These are phyloP conservation scores for Aspergillus melleus DNA, from an alignment of 2,329 filamentous ascomycete genomes.

Conservation along the genomic window DNA sequence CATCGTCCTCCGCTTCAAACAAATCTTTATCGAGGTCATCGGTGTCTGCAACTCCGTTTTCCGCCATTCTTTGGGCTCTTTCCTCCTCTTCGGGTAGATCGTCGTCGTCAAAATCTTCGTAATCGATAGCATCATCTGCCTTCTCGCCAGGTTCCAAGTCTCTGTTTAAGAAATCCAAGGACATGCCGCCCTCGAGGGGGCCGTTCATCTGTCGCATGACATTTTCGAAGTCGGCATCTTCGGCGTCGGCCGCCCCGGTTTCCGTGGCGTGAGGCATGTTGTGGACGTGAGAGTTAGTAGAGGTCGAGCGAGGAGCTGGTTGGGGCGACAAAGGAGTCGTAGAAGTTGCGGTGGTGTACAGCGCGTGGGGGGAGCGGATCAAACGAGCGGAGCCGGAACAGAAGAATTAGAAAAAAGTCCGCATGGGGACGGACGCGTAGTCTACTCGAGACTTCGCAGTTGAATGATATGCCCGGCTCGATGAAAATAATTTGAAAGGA, in stretches of 20 bases:
- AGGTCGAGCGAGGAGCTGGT: not conserved
- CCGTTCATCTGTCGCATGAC: constrained; percentile 45
- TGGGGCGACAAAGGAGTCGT: not conserved
- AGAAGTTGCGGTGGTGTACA: not conserved
- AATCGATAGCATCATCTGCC: constrained; percentile 89
- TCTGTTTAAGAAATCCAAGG: constrained; percentile 42
- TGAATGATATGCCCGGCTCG: not conserved
- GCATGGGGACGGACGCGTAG: not conserved
- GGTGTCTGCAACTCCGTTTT: constrained; percentile 61
- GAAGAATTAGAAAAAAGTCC: not conserved
- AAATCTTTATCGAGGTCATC: constrained; percentile 29
- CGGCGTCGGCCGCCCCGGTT: constrained; percentile 25
- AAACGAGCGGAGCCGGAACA: not conserved
- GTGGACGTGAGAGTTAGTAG: not conserved
- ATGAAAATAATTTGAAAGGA: not conserved
- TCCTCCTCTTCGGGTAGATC: constrained; percentile 70
- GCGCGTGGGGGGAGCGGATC: not conserved
- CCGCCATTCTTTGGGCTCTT: constrained; percentile 14
- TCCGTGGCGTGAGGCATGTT: constrained; percentile 44
- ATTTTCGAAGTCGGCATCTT: constrained; percentile 43
- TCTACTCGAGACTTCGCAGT: constrained; percentile 1
- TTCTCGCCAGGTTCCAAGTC: constrained; percentile 64
- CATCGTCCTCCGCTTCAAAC: constrained; percentile 40
- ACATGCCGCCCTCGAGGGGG: constrained; percentile 32
- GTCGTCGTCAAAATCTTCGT: constrained; percentile 86